These are phyloP conservation scores for Eutrema salsugineum DNA, from an alignment of 441 rosid genomes.

Conservation along the genomic window DNA sequence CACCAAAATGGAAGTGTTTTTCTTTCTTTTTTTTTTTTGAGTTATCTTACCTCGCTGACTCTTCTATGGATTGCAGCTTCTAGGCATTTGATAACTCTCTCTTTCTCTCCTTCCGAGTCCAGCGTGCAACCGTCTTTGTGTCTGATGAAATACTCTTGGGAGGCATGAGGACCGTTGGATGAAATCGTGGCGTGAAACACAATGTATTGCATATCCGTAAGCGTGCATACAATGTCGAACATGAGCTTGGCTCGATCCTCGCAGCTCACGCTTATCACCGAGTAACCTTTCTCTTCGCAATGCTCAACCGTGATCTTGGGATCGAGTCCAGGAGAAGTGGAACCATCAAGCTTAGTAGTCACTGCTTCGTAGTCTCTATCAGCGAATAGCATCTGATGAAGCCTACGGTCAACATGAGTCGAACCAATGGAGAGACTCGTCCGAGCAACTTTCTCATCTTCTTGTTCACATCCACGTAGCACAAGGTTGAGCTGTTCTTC, in stretches of 20 bases:
- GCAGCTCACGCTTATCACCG: slow-evolving; percentile 63
- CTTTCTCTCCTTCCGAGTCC: slow-evolving; percentile 76
- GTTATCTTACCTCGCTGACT: slow-evolving; percentile 70
- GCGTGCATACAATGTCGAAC: slow-evolving; percentile 89
- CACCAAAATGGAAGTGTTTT: background rate
- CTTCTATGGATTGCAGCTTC: slow-evolving; percentile 91
- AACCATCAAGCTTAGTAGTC: slow-evolving; percentile 35
- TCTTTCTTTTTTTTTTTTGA: too few relatives aligned
- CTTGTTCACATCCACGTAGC: slow-evolving; percentile 60
- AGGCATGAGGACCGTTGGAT: slow-evolving; percentile 68
- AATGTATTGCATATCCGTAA: slow-evolving; percentile 93
- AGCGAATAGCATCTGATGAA: slow-evolving; percentile 92
- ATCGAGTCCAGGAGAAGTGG: slow-evolving; percentile 39
- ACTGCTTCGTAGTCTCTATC: slow-evolving; percentile 81
- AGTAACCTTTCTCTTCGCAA: slow-evolving; percentile 78
- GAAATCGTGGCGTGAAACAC: slow-evolving; percentile 82
- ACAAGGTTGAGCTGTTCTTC: slow-evolving; percentile 83
- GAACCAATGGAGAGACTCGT: slow-evolving; percentile 82
- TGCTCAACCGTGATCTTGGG: slow-evolving; percentile 62
- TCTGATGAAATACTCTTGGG: slow-evolving; percentile 87
- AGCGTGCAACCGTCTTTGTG: slow-evolving; percentile 89
- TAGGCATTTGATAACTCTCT: slow-evolving; percentile 76
- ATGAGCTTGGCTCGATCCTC: slow-evolving; percentile 85
- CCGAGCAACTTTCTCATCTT: slow-evolving; percentile 58
- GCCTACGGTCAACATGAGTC: slow-evolving; percentile 79